phyloP scores from a whole-genome alignment of 805 yeast species.

The Scheffersomyces lignosus region DNA sequence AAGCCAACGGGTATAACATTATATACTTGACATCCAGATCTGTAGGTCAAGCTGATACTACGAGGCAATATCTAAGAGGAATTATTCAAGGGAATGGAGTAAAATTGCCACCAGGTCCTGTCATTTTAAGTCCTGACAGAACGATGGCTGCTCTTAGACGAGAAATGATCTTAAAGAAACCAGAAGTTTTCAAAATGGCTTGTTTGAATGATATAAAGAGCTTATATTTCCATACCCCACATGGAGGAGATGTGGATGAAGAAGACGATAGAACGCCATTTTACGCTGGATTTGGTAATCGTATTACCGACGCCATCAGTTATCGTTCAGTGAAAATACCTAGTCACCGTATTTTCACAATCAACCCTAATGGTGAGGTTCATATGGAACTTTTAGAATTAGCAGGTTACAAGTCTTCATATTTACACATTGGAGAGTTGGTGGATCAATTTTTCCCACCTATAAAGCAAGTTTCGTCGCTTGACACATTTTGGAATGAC shows the following conservation, averaged over 20 bases:
- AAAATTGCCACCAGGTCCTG: constrained; percentile 85
- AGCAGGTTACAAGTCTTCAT: constrained; percentile 88
- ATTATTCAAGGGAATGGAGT: constrained; percentile 73
- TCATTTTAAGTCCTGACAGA: constrained; percentile 90
- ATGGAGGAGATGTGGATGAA: constrained; percentile 13
- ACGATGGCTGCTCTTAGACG: constrained; percentile 93
- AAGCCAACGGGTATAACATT: constrained; percentile 85
- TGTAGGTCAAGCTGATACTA: constrained; percentile 92
- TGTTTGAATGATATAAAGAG: constrained; percentile 83
- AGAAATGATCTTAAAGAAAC: constrained; percentile 91
- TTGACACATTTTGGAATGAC: constrained; percentile 35
- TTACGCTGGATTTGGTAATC: constrained; percentile 96
- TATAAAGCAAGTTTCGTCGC: constrained; percentile 29
- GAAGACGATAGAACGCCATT: constrained; percentile 72
- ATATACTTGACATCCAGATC: constrained; percentile 93
- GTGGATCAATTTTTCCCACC: constrained; percentile 99
- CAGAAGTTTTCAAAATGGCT: constrained; percentile 98
- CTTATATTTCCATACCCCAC: constrained; percentile 48
- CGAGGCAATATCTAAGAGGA: constrained; percentile 77
- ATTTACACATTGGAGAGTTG: constrained; percentile 85
- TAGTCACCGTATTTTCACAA: constrained; percentile 89
- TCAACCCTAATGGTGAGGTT: constrained; percentile 94
- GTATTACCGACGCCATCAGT: constrained; percentile 94
- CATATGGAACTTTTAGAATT: constrained; percentile 94
- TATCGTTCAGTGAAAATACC: constrained; percentile 94